phyloP scores from a whole-genome alignment of 1,284 basidiomycete species.

The Abortiporus biennis region DNA sequence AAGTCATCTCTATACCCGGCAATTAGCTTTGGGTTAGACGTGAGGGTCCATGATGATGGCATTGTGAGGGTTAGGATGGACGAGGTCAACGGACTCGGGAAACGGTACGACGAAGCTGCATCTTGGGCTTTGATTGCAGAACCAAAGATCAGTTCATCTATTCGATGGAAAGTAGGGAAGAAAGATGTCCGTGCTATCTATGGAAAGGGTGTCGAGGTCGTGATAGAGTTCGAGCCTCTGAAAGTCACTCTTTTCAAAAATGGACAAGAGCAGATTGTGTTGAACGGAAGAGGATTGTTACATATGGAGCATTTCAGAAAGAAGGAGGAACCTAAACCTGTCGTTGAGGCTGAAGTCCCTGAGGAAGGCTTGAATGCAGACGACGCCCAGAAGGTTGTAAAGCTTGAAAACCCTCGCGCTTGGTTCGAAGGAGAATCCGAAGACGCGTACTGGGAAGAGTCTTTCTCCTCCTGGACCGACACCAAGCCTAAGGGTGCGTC shows the following conservation, averaged over 20 bases:
- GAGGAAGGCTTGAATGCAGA: slow-evolving; percentile 34
- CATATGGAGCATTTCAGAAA: slow-evolving; percentile 97
- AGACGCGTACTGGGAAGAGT: slow-evolving; percentile 88
- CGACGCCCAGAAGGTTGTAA: slow-evolving; percentile 50
- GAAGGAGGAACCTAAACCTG: slow-evolving; percentile 43
- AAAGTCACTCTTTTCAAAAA: slow-evolving; percentile 65
- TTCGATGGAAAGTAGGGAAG: slow-evolving; percentile 60
- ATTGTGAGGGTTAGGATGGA: slow-evolving; percentile 84
- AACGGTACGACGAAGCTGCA: slow-evolving; percentile 86
- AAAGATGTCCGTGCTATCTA: slow-evolving; percentile 54
- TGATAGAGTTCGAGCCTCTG: slow-evolving; percentile 70
- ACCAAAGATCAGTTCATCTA: slow-evolving; percentile 49
- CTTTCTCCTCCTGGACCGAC: slow-evolving; percentile 82
- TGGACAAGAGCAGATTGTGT: slow-evolving; percentile 78
- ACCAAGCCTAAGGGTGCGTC: slow-evolving; percentile 93
- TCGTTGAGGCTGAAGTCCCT: slow-evolving; percentile 26
- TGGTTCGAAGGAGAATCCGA: slow-evolving; percentile 88
- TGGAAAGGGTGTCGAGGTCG: slow-evolving; percentile 58
- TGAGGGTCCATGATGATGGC: slow-evolving; percentile 80
- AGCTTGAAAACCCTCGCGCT: slow-evolving; percentile 49
- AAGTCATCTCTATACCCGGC: slow-evolving; percentile 79
- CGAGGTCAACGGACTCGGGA: slow-evolving; percentile 70
- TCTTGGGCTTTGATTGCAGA: slow-evolving; percentile 78
- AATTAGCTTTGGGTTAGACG: slow-evolving; percentile 72
- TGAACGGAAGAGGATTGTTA: slow-evolving; percentile 87